Conservation (phyloP, 2,329 filamentous ascomycete species). For the Aspergillus caelatus region DNA sequence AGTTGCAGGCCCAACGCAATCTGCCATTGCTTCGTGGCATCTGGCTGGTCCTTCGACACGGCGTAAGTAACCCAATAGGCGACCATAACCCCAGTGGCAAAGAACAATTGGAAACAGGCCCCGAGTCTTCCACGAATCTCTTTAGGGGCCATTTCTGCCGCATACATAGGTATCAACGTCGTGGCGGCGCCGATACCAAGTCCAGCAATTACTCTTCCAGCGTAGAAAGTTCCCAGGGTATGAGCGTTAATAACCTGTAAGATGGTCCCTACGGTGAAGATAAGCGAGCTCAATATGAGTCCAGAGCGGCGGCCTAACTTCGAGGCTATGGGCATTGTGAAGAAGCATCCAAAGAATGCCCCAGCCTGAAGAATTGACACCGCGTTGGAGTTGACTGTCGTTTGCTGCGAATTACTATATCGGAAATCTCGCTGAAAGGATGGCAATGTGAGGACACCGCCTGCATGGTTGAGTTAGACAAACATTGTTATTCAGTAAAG, state of each 20-base stretch:
- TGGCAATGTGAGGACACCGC: slow-evolving; percentile 49
- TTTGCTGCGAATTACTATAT: slow-evolving; percentile 40
- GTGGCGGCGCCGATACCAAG: slow-evolving; percentile 51
- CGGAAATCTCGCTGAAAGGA: slow-evolving; percentile 47
- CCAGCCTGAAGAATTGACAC: slow-evolving; percentile 55
- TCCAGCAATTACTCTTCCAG: slow-evolving; percentile 50
- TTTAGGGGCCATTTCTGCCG: slow-evolving; percentile 47
- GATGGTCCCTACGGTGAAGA: slow-evolving; percentile 42
- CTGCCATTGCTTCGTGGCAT: slow-evolving; percentile 53
- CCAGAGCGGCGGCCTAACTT: slow-evolving; percentile 48
- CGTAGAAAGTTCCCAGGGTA: slow-evolving; percentile 48
- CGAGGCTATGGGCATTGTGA: slow-evolving; percentile 50
- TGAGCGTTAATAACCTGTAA: slow-evolving; percentile 52
- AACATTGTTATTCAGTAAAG: background rate
- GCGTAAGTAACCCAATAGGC: slow-evolving; percentile 54
- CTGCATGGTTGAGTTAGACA: slow-evolving; percentile 21
- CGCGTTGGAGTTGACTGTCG: slow-evolving; percentile 50
- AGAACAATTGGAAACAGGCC: slow-evolving; percentile 43
- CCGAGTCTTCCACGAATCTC: slow-evolving; percentile 44
- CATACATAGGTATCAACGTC: slow-evolving; percentile 44
- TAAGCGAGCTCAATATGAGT: slow-evolving; percentile 47
- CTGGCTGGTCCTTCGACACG: slow-evolving; percentile 42
- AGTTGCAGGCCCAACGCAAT: slow-evolving; percentile 53
- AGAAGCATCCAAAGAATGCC: slow-evolving; percentile 55
- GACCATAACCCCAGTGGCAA: slow-evolving; percentile 42